These are phyloP conservation scores for Phytophthora constricta DNA, from an alignment of 352 stramenopile species.

Conservation along the genomic window DNA sequence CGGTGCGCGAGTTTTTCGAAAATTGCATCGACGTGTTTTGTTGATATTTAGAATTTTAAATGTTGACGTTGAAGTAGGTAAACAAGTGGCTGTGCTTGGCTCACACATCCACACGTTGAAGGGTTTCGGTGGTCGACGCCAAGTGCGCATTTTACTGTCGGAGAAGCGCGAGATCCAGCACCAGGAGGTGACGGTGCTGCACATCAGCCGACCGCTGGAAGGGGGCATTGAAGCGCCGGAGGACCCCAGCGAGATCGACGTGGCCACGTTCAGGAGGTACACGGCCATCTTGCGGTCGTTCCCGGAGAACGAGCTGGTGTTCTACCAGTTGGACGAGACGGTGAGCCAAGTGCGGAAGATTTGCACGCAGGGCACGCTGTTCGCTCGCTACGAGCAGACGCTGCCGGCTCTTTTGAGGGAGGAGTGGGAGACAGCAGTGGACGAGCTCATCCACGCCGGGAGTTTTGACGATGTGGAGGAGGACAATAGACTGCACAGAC, in stretches of 20 bases:
- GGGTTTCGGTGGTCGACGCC: constrained; percentile 59
- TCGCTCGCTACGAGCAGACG: constrained; percentile 49
- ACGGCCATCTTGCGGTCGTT: constrained; percentile 81
- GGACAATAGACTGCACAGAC: constrained; percentile 23
- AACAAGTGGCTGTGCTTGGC: constrained; percentile 57
- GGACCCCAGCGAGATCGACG: constrained; percentile 77
- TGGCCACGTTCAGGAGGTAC: constrained; percentile 73
- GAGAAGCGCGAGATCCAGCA: constrained; percentile 58
- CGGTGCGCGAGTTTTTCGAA: too few relatives aligned
- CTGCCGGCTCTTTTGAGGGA: constrained; percentile 53
- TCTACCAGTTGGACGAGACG: constrained; percentile 70
- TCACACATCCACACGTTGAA: constrained; percentile 58
- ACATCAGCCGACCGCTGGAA: constrained; percentile 72
- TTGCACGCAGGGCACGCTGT: constrained; percentile 54
- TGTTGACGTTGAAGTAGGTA: constrained; percentile 43
- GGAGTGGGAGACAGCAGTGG: constrained; percentile 65
- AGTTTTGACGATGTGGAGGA: constrained; percentile 55
- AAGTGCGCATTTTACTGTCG: constrained; percentile 78
- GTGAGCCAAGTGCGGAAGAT: constrained; percentile 68
- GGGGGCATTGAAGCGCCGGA: constrained; percentile 71
- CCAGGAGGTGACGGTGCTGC: constrained; percentile 69
- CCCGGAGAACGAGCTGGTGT: constrained; percentile 78
- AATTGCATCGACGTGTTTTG: too few relatives aligned
- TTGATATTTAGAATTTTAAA: too few relatives aligned
- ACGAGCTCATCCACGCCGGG: constrained; percentile 54